Evolutionary conservation across 306 rosid genomes (phyloP), one percentile per base, ranked within the genome.

Genomic region (Notholithocarpus densiflorus): DNA sequence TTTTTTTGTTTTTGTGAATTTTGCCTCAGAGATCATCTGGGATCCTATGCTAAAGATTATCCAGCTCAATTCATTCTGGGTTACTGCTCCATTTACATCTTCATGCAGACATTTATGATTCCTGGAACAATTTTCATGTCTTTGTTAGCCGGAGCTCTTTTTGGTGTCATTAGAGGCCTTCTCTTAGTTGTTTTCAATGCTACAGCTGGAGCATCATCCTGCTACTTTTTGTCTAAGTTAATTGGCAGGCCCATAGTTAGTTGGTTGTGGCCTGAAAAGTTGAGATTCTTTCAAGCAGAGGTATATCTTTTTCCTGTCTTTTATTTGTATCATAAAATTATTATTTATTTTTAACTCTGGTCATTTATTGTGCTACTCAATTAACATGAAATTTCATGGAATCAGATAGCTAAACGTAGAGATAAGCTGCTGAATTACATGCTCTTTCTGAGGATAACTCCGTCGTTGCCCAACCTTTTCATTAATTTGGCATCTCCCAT

Each of bases 101-200:
- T 95, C 85, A 95, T 95, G 98, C 98, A 95, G 87, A 95, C 98
- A 6, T 95, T 95, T 79, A 95, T 95, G 98, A 95, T 95, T 86
- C 98, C 98, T 0, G 98, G 98, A 68, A 95, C 98, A 43, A 90
- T 95, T 76, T 95, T 95, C 86, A 88, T 95, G 98, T 95, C 98
- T 60, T 86, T 95, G 82, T 86, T 95, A n/a, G 98, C 97, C 62
- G 98, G 98, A 79, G 98, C 98, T 34, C 98, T 95, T 65, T 95
- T 95, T 73, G 98, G 98, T 73, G 94, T 89, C 53, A 21, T 88
- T 19, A 86, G 84, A 80, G 98, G 98, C 21, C 85, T 95, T 85
- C 17, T 91, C 32, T 85, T 95, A 68, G 98, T 95, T 76, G 92
- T 91, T 78, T 90, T 90, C 79, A 95, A 95, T 74, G 97, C 98